Base-by-base conservation (phyloP, 805 yeast species). In the Suhomyces pyralidae region DNA sequence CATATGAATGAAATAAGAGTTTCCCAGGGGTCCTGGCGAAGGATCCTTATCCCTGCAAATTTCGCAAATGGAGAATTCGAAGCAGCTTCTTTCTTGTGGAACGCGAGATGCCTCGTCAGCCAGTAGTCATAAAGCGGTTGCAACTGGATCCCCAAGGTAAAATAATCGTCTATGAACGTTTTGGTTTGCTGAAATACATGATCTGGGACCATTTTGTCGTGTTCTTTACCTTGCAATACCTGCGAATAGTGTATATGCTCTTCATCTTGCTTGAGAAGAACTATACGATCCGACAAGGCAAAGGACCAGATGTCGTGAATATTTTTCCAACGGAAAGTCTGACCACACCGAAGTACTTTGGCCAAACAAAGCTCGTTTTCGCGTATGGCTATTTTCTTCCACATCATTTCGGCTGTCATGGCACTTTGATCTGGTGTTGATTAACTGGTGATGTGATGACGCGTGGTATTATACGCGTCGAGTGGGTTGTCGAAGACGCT, bases 1-100 rank as follows among this genome's bases (percentile, higher is more conserved):
- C 98, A 94, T 9, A 94, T 94, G 58, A 93, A 94, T 2, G 94
- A 88, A 17, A 93, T 73, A 45, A 91, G 73, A 43, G 93, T 90
- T 60, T 94, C 99, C 98, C 98, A 94, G 0, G 99, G 98, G 58
- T 93, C 97, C 67, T 94, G 98, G 36, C 92, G 78, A 25, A 94
- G 77, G 56, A 93, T 90, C 28, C 99, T 73, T 17, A 93, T 84
- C 0, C 97, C 98, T 3, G 74, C 74, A 51, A 83, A 82, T 28
- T 61, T 50, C 3, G 57, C 52, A 56, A 75, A 75, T 2, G 77
- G 74, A 3, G 73, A 61, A 10, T 17, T 17, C 17, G 32, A 12
- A n/a, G 46, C 46, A n/a, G 17, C 26, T 10, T 46, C 10, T 5
- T 32, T 20, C 36, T 46, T 49, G 15, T 46, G 45, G 40, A 17